Evolutionary conservation across 129 eudicot species (phyloP), one percentile per base, ranked within the genome.

Genomic region (Chrysanthemum makinoi): DNA sequence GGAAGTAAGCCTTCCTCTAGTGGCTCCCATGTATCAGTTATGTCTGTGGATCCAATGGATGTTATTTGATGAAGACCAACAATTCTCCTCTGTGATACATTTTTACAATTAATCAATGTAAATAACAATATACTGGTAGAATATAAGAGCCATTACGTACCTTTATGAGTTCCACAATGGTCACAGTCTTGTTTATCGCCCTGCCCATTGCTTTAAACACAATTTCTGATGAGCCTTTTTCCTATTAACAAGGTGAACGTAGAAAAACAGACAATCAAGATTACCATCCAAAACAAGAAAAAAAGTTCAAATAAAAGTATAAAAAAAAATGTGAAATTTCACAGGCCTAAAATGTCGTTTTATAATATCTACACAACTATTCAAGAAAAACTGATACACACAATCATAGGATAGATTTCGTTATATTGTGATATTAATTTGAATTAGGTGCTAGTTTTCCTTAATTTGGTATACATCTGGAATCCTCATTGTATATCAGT

Each of bases 131-230:
- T 35, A 28, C 13, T 49, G 35, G 17, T 22, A 10, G 17, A 47
- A 54, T 10, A 58, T 19, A 19, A 61, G 44, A 28, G 6, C 15
- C 15, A 3, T 2, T 5, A 67, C 35, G 24, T 68, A 88, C 96
- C 98, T 91, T 91, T 65, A 91, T 84, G 58, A 91, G 73, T 86
- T 91, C 98, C 86, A 88, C 96, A 60, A 91, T 91, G 33, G 98
- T 88, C 1, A 91, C 91, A 26, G 96, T 88, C 63, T 91, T 88
- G 74, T 88, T 91, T 83, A 91, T 91, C 26, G 98, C 98, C 74
- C 98, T 83, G 54, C 98, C 98, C 98, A 88, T 91, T 62, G 98
- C 98, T 87, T 91, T 91, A 73, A 88, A 88, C 66, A 91, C 94
- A 69, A 91, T 83, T 51, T 88, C 96, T 18, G 84, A 75, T 2